Conservation (phyloP, 805 yeast genomes). For the Pichia insulana region DNA sequence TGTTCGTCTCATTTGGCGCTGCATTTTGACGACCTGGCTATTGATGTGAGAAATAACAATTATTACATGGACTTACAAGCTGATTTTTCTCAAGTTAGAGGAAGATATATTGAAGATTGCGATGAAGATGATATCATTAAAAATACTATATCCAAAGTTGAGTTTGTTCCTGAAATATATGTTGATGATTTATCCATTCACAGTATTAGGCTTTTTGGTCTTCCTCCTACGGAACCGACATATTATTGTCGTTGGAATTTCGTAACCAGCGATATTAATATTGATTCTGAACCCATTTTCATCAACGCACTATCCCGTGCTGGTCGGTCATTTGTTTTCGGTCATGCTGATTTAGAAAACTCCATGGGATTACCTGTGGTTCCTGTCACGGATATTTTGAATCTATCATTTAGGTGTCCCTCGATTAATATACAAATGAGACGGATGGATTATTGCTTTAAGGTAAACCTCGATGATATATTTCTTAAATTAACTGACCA, state of each 20-base stretch:
- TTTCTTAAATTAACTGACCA: constrained; percentile 53
- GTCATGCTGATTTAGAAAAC: constrained; percentile 71
- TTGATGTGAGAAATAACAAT: constrained; percentile 80
- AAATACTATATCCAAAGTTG: constrained; percentile 17
- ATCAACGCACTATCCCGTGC: constrained; percentile 36
- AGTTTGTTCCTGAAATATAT: constrained; percentile 34
- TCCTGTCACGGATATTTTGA: constrained; percentile 58
- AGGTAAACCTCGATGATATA: constrained; percentile 21
- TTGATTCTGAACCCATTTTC: constrained; percentile 43
- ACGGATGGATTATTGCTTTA: constrained; percentile 21
- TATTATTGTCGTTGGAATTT: constrained; percentile 90
- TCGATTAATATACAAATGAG: constrained; percentile 36
- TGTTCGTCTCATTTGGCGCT: constrained; percentile 49
- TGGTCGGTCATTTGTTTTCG: constrained; percentile 43
- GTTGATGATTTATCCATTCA: constrained; percentile 60
- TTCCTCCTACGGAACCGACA: constrained; percentile 83
- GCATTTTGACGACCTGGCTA: constrained; percentile 54
- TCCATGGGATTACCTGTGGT: constrained; percentile 50
- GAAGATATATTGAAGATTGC: constrained; percentile 22
- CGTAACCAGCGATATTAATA: constrained; percentile 46
- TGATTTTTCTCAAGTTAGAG: constrained; percentile 51
- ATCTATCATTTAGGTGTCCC: constrained; percentile 49
- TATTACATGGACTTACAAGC: constrained; percentile 91
- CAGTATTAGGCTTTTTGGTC: constrained; percentile 89
- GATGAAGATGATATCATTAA: constrained; percentile 20